These are phyloP conservation scores for Fusarium aywerte DNA, from an alignment of 2,329 filamentous ascomycete species.

Conservation along the genomic window DNA sequence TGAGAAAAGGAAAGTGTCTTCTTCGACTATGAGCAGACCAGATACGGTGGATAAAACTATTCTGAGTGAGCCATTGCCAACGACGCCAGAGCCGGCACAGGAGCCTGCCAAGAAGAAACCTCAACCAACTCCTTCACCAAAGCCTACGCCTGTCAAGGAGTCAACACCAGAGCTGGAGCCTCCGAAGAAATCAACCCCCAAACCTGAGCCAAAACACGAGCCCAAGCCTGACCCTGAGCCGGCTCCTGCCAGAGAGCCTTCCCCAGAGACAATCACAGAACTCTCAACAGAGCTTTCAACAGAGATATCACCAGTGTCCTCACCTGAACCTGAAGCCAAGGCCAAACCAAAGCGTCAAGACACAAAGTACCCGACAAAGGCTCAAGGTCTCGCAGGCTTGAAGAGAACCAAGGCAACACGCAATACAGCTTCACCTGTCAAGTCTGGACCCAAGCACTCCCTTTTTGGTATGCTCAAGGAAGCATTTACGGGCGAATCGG, in stretches of 20 bases:
- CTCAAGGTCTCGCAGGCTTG: constrained; percentile 52
- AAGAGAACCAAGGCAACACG: constrained; percentile 68
- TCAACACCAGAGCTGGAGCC: constrained; percentile 19
- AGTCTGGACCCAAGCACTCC: constrained; percentile 59
- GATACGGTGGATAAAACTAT: constrained; percentile 30
- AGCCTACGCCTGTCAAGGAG: constrained; percentile 25
- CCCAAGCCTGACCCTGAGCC: constrained; percentile 16
- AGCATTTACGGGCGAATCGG: constrained; percentile 71
- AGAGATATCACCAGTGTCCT: constrained; percentile 10
- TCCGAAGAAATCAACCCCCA: constrained; percentile 18
- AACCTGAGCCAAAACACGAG: constrained; percentile 11
- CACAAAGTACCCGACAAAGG: constrained; percentile 29
- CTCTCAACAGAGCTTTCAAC: constrained; percentile 11
- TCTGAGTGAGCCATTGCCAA: constrained; percentile 11
- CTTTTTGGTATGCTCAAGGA: constrained; percentile 69
- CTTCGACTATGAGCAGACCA: constrained; percentile 33
- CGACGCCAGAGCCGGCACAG: constrained; percentile 9
- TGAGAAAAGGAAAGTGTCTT: constrained; percentile 39
- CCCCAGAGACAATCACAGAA: constrained; percentile 18
- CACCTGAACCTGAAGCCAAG: constrained; percentile 30
- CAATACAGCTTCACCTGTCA: constrained; percentile 60
- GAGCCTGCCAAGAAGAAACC: constrained; percentile 17
- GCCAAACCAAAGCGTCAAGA: constrained; percentile 37
- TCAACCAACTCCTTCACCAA: constrained; percentile 7
- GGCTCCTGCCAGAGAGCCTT: constrained; percentile 7